Percentiles rank a stretch among this genome's conserved stretches.
Conservation (phyloP, 495 filamentous ascomycete species). For the Lophiostoma macrostomum region DNA sequence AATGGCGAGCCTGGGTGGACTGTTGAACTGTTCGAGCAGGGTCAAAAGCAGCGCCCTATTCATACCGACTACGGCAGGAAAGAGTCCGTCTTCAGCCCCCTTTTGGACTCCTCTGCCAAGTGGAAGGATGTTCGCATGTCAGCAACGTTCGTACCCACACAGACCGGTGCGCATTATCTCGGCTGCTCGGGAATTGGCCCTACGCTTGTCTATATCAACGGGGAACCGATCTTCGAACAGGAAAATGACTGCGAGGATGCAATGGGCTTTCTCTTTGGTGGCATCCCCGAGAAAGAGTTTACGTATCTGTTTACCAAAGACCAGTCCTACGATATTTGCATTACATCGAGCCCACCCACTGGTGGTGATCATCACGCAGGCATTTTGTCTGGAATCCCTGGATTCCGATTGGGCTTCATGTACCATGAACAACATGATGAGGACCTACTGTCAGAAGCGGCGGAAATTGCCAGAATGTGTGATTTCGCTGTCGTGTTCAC, state of each 20-base stretch:
- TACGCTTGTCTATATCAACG: constrained; percentile 17
- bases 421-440: constrained; percentile 15
- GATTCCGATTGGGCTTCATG: constrained; percentile 28
- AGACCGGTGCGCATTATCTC: constrained; percentile 18
- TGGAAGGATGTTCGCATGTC: constrained; percentile 9
- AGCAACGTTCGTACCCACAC: constrained; percentile 7
- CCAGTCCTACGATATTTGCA: constrained; percentile 7
- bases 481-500: constrained; percentile 27
- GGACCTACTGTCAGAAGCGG: constrained; percentile 16
- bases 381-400: constrained; percentile 12
- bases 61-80: background rate
- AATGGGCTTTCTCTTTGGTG: constrained; percentile 18
- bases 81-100: constrained; percentile 9
- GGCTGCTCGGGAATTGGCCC: constrained; percentile 17
- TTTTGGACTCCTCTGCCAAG: background rate
- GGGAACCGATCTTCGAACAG: constrained; percentile 13
- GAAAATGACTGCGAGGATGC: constrained; percentile 8
- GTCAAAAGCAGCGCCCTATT: constrained; percentile 4
- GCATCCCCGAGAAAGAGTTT: constrained; percentile 18
- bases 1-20: constrained; percentile 14
- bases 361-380: background rate
- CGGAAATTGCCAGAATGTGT: constrained; percentile 7
- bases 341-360: constrained; percentile 6
- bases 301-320: constrained; percentile 17
- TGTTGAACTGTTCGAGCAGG: constrained; percentile 13